Evolutionary conservation across 2,329 filamentous ascomycete species (phyloP), one percentile per base, ranked within the genome.

Genomic region (Ophiostoma fasciatum): DNA sequence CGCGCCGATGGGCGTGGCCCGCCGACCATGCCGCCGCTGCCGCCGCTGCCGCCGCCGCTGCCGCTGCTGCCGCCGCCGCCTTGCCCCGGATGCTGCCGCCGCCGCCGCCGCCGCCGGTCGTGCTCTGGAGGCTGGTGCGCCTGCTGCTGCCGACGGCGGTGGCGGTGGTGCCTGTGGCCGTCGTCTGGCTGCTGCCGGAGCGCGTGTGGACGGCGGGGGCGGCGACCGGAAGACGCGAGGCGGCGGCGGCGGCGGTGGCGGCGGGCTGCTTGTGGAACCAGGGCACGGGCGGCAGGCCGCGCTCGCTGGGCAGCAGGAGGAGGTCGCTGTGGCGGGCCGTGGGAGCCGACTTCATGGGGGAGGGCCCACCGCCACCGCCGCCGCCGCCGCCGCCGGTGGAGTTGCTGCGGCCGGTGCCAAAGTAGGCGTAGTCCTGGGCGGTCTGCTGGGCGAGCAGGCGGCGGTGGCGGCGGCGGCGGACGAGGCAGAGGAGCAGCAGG

Each of bases 381-480:
- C n/a, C n/a, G n/a, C n/a, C n/a, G 12, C 22, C 60, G 2, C 56
- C 51, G 4, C 37, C 37, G 3, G 26, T 25, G 39, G 44, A 31
- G 34, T 41, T 38, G 28, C 49, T 44, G 4, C 43, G 23, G 26
- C 59, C 60, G 7, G 28, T 4, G 45, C 56, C 58, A 45, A 59
- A 62, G 48, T 58, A 62, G 13, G 48, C 39, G 40, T 64, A 62
- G 10, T 42, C 44, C 18, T 40, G 40, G 11, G 34, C 32, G n/a
- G 34, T 30, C 18, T 25, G 26, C 14, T 27, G 28, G 10, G 26
- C 31, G 9, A 21, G 18, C 20, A 21, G 36, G 9, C 28, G 36
- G 17, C 25, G 36, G 31, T 17, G 23, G 12, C 27, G 35, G 26
- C 25, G 37, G 15, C 42, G 40, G 22, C 36, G 23, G 12, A 45